phyloP scores from a whole-genome alignment of 2,329 filamentous ascomycete species.

The Westerdykella sp. region DNA sequence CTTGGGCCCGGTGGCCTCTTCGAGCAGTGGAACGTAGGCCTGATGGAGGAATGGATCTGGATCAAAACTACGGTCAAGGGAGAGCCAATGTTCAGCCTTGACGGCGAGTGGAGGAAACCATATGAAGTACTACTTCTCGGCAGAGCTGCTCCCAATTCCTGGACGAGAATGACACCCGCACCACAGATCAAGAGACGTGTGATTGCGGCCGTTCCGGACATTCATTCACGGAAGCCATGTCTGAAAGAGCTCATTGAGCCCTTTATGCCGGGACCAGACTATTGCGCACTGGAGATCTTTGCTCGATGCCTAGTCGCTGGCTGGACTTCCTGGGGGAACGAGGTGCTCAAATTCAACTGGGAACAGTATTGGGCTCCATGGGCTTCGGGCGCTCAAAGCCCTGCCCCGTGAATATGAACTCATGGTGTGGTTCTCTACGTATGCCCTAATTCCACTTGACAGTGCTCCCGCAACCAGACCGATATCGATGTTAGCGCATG shows the following conservation, averaged over 20 bases:
- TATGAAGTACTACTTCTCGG: conserved; percentile 68
- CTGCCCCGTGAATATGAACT: neutral
- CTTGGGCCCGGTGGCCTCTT: conserved; percentile 56
- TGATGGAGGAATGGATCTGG: conserved; percentile 71
- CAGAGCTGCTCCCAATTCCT: conserved; percentile 29
- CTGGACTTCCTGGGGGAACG: conserved; percentile 75
- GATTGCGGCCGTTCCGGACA: conserved; percentile 63
- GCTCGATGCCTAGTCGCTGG: conserved; percentile 66
- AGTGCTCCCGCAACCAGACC: no score
- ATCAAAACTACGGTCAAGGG: conserved; percentile 63
- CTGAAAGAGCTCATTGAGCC: conserved; percentile 55
- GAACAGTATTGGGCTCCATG: conserved; percentile 44
- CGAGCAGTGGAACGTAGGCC: conserved; percentile 58
- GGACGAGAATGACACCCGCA: conserved; percentile 17
- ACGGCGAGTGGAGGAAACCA: conserved; percentile 63
- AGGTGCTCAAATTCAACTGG: conserved; percentile 64
- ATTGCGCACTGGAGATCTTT: conserved; percentile 66
- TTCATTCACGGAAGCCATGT: conserved; percentile 75
- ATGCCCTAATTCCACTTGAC: no score
- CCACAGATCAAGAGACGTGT: conserved; percentile 46
- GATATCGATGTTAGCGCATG: no score
- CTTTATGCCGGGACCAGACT: conserved; percentile 45
- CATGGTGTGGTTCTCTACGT: neutral
- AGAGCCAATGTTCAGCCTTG: conserved; percentile 57
- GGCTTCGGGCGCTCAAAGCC: neutral